These are phyloP conservation scores for Suillus spraguei DNA, from an alignment of 768 basidiomycete genomes.

Conservation along the genomic window DNA sequence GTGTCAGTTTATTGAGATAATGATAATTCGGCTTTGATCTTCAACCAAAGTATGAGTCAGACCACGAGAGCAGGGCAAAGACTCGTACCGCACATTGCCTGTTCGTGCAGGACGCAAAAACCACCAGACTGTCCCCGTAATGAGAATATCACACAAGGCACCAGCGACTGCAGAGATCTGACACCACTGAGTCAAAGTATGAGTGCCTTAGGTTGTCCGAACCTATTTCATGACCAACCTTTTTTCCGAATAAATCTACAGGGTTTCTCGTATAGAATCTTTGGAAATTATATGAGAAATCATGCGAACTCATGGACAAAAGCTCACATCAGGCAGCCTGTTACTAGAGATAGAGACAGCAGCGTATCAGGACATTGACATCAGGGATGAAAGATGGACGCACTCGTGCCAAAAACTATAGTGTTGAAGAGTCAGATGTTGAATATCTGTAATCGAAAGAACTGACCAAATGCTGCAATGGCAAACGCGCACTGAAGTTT, in stretches of 20 bases:
- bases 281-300: not conserved
- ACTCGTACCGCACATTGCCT: conserved; percentile 17
- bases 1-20: conserved; percentile 19
- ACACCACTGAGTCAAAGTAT: conserved; percentile 11
- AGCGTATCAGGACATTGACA: not conserved
- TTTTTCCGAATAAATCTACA: not conserved
- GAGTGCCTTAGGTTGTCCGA: not conserved
- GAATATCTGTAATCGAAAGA: conserved; percentile 13
- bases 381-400: conserved; percentile 1
- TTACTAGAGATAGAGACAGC: conserved; percentile 12
- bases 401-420: conserved; percentile 22
- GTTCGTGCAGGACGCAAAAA: conserved; percentile 19
- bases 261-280: conserved; percentile 19
- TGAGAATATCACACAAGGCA: conserved; percentile 24
- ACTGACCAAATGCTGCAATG: conserved; percentile 12
- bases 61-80: not conserved
- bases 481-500: conserved; percentile 11
- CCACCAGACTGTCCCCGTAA: conserved; percentile 21
- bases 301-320: not conserved
- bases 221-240: conserved; percentile 10
- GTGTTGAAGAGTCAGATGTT: not conserved
- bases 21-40: conserved; percentile 10
- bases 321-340: conserved; percentile 10
- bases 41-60: conserved; percentile 5
- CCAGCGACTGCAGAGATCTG: conserved; percentile 17